Conservation (phyloP, 2,329 filamentous ascomycete species). For the Apiospora phragmitis region DNA sequence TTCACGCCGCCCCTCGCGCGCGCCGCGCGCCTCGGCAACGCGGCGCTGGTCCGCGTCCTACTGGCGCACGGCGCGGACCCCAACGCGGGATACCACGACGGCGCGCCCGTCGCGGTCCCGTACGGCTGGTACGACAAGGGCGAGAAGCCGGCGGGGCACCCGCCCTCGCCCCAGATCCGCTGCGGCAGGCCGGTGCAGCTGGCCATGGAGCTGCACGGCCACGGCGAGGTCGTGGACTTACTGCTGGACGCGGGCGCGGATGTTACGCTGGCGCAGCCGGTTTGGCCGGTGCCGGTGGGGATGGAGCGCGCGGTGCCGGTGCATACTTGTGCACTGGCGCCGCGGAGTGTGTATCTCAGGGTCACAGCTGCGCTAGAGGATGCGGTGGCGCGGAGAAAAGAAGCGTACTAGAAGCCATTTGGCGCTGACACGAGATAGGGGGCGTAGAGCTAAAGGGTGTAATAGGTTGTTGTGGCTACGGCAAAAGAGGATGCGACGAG, state of each 20-base stretch:
- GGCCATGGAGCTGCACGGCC: neutral
- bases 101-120: neutral
- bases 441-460: too few species aligned
- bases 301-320: neutral
- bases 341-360: neutral
- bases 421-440: neutral
- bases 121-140: neutral
- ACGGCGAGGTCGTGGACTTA: neutral
- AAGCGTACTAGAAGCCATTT: neutral
- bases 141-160: neutral
- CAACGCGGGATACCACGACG: constrained; percentile 7
- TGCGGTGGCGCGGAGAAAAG: neutral
- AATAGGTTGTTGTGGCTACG: too few species aligned
- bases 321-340: neutral
- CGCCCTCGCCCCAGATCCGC: neutral
- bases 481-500: too few species aligned
- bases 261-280: neutral
- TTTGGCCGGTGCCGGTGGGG: neutral
- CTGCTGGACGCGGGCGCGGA: neutral
- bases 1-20: neutral
- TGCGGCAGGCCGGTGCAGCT: neutral
- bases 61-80: neutral
- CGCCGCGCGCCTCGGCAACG: neutral
- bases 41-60: neutral
- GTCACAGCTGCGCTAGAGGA: constrained; percentile 4